Conservation (phyloP, 257 asterid species). For the Solanum appendiculatum region DNA sequence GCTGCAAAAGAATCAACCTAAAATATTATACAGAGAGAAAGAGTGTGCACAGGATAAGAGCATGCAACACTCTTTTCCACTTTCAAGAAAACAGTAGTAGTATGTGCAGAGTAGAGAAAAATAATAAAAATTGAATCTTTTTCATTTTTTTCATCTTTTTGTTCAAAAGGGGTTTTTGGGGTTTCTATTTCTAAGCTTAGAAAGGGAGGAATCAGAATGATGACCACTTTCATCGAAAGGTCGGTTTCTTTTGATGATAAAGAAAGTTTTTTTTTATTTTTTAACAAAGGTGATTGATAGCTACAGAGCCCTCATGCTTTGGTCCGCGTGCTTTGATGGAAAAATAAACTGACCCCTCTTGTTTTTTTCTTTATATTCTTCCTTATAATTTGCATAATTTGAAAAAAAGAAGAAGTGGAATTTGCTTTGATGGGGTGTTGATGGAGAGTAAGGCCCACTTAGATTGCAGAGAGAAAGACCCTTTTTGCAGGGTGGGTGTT, state of each 20-base stretch:
- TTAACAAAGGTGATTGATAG: constrained; percentile 9
- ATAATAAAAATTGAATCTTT: not conserved
- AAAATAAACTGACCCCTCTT: constrained; percentile 36
- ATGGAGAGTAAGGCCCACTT: constrained; percentile 63
- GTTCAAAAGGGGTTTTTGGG: not conserved
- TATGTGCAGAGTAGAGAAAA: not conserved
- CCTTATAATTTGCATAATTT: constrained; percentile 4
- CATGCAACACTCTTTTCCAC: constrained; percentile 30
- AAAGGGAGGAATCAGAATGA: constrained; percentile 19
- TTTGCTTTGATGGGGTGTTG: constrained; percentile 34
- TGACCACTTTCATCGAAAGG: constrained; percentile 62
- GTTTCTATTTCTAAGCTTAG: constrained; percentile 1
- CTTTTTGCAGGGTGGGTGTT: constrained; percentile 60
- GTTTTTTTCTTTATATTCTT: not conserved
- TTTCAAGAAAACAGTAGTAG: constrained; percentile 2
- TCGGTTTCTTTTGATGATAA: constrained; percentile 46
- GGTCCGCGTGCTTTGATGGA: constrained; percentile 88
- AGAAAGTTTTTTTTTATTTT: not conserved
- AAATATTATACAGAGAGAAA: constrained; percentile 20
- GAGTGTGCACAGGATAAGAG: constrained; percentile 34
- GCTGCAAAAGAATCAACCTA: constrained; percentile 44
- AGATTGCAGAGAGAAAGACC: constrained; percentile 28
- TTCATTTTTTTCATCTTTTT: not conserved
- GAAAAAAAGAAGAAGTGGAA: not conserved
- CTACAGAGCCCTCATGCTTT: constrained; percentile 61